Base-by-base conservation (phyloP, 306 rosid species). In the Prosopis cineraria region DNA sequence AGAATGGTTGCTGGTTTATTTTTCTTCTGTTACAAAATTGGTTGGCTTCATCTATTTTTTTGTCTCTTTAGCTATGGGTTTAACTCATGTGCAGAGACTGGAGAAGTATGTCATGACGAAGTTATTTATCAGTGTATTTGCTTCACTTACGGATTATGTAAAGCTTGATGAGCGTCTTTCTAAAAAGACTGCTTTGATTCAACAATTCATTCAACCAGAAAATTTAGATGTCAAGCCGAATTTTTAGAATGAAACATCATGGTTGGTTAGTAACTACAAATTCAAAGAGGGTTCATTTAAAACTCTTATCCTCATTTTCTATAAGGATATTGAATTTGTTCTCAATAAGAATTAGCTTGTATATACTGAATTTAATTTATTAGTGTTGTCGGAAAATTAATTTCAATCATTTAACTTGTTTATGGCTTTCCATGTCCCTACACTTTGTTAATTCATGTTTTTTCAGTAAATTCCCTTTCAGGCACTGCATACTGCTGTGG, bases 41-140 rank as follows among this genome's bases (percentile, higher is more conserved):
- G 4, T 56, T 63, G 68, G 55, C 77, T 75, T 85, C 45, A 65
- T 67, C n/a, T 43, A 58, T 72, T 70, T 52, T 44, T 66, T 79
- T 78, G 70, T 83, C 63, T 72, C 14, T 65, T 76, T 58, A 56
- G 45, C 74, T 48, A 25, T 73, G 75, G 72, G 55, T 67, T 75
- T 84, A 66, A 74, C 47, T 78, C 73, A 37, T 80, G 68, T 78
- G 56, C 91, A 96, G 99, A 98, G 99, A 41, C 89, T 96, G 88
- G 99, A 96, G 97, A 96, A 96, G 89, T 96, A 96, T 90, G 98
- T 96, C 80, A 93, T 93, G 99, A 96, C 99, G 4, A 96, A 96
- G 89, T 86, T 96, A 81, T 96, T 88, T 88, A 62, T 96, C 78
- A 97, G 90, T 56, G 97, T 96, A 79, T 96, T 91, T 96, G 93